Evolutionary conservation across 1,139 yeast species (phyloP).

Genomic region (Meyerozyma carpophila): DNA sequence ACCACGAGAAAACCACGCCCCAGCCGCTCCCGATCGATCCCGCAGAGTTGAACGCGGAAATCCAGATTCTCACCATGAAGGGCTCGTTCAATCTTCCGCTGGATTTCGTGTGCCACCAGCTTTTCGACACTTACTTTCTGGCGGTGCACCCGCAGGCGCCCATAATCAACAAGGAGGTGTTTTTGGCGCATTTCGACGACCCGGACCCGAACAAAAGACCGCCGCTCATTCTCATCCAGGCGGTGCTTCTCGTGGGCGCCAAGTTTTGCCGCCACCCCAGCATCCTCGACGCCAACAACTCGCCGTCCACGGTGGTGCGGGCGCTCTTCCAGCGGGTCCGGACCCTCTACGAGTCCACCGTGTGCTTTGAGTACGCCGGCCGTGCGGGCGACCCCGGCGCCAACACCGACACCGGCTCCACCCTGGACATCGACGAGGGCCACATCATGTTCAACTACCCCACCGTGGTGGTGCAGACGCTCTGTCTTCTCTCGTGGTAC

Average conservation of each 20-base stretch:
- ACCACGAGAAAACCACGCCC: background rate
- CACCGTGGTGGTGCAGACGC: conserved; percentile 8
- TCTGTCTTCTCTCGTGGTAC: conserved; percentile 10
- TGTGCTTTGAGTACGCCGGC: conserved; percentile 11
- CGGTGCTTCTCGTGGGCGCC: conserved; percentile 9
- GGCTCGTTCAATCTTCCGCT: conserved; percentile 11
- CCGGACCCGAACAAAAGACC: conserved; percentile 11
- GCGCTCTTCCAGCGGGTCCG: conserved; percentile 7
- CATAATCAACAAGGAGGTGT: conserved; percentile 9
- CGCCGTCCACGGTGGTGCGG: conserved; percentile 4
- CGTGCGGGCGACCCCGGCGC: no score
- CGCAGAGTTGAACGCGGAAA: conserved; percentile 9
- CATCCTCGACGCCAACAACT: conserved; percentile 8
- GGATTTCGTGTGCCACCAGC: conserved; percentile 5
- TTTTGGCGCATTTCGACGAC: conserved; percentile 10
- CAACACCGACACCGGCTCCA: no score
- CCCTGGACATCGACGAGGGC: no score
- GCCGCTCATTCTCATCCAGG: conserved; percentile 11
- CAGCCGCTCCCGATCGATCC: conserved; percentile 1
- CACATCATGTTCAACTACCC: conserved; percentile 10
- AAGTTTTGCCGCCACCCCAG: conserved; percentile 10
- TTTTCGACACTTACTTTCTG: conserved; percentile 1
- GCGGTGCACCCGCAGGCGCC: conserved; percentile 9
- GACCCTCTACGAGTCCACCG: conserved; percentile 9
- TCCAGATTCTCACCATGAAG: conserved; percentile 9